Evolutionary conservation across 352 stramenopile genomes (phyloP), one percentile per base, ranked within the genome.

Genomic region (Phytophthora pini): DNA sequence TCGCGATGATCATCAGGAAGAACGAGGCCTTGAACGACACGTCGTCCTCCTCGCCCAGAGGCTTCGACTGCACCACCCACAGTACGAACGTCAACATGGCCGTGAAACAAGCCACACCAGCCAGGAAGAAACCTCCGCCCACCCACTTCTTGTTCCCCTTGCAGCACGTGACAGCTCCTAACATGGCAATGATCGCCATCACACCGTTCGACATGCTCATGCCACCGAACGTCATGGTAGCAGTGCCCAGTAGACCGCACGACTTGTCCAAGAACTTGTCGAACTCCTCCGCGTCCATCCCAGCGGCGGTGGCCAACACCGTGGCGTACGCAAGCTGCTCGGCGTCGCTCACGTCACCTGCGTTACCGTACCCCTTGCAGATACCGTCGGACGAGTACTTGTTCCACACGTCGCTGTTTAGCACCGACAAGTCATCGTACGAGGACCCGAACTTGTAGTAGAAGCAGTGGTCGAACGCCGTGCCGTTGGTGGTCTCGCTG

Each of bases 381-480:
- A 90, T 48, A 58, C 79, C 85, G 36, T 55, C 55, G 48, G 61
- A 72, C 27, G 68, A 68, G 10, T 85, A 88, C 53, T 84, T 84
- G 49, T 72, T 54, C 52, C 64, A 63, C 41, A 77, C 64, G 6
- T 64, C 56, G 20, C 62, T 60, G 41, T 84, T 58, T 7, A 75
- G 43, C 2, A 70, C 59, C 3, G 70, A 53, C 11, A 86, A 15
- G 10, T 85, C 62, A 38, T 77, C 75, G 26, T 86, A 65, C 60
- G 70, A 82, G 6, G 74, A 76, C n/a, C 59, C 59, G 32, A 68
- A 68, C 26, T 81, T 87, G 72, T 90, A 77, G 70, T 87, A 90
- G 63, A 88, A 90, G 68, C 79, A 90, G 57, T 82, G 74, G 65
- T 90, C 77, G 46, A 87, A 79, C 43, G 59, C 40, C 17, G 78